Evolutionary conservation across 1,284 basidiomycete species (phyloP).

Genomic region (Ceratobasidium sp.): DNA sequence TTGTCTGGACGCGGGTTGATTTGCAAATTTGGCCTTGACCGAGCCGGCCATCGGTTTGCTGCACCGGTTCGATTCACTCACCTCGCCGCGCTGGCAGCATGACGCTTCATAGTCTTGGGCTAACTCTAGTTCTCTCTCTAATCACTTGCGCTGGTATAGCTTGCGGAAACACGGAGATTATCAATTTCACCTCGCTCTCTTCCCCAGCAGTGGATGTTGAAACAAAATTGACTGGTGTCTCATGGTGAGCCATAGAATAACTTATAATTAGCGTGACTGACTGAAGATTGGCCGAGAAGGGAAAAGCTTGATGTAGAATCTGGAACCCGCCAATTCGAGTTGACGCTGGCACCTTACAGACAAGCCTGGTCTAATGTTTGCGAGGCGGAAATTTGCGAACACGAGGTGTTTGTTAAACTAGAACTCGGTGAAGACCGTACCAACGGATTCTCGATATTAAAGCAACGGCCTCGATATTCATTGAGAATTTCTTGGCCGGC

Average conservation of each 20-base stretch:
- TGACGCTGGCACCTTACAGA: slow-evolving; percentile 2
- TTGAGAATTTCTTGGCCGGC: slow-evolving; percentile 32
- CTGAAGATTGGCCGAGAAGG: background rate
- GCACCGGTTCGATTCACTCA: background rate
- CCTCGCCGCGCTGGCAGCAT: too few relatives aligned
- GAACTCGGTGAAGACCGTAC: background rate
- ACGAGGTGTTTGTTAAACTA: slow-evolving; percentile 14
- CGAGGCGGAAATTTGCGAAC: background rate
- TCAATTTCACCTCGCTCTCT: slow-evolving; percentile 5
- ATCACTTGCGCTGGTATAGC: background rate
- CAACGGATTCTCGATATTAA: too few relatives aligned
- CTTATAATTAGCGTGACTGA: background rate
- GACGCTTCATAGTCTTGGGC: too few relatives aligned
- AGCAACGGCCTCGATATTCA: background rate
- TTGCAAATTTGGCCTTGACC: too few relatives aligned
- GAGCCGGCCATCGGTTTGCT: too few relatives aligned
- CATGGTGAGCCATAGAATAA: background rate
- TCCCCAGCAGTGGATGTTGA: background rate
- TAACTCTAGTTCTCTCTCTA: too few relatives aligned
- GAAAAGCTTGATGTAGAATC: slow-evolving; percentile 5
- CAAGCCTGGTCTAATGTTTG: slow-evolving; percentile 12
- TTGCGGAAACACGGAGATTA: slow-evolving; percentile 12
- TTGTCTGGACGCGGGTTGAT: too few relatives aligned
- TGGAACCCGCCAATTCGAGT: background rate
- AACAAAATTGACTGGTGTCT: background rate